Evolutionary conservation across 2,329 filamentous ascomycete genomes (phyloP).

Genomic region (Metarhizium robertsii): DNA sequence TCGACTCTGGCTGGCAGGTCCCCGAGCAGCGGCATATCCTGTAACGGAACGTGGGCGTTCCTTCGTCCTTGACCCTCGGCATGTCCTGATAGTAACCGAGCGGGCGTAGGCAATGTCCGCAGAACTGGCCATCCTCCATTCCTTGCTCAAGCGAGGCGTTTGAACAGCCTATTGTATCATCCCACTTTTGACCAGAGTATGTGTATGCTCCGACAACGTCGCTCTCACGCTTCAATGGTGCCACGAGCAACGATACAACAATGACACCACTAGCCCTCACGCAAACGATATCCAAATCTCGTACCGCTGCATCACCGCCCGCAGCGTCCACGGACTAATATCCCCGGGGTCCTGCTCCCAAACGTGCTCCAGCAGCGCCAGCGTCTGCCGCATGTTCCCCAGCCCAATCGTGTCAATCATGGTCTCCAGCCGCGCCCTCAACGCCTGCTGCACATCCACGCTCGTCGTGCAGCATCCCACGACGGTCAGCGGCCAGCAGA

Average conservation of each 20-base stretch:
- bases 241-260: no score
- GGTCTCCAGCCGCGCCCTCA: slow-evolving; percentile 22
- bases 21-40: no score
- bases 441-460: slow-evolving; percentile 23
- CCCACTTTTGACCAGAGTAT: no score
- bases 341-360: slow-evolving; percentile 25
- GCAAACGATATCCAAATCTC: slow-evolving; percentile 41
- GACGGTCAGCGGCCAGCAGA: slow-evolving; percentile 29
- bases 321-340: slow-evolving; percentile 33
- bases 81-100: no score
- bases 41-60: no score
- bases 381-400: slow-evolving; percentile 35
- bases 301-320: slow-evolving; percentile 33
- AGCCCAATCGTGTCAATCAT: slow-evolving; percentile 30
- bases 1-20: no score
- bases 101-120: no score
- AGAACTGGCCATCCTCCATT: no score
- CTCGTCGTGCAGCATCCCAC: slow-evolving; percentile 27
- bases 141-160: no score
- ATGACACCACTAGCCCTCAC: slow-evolving; percentile 11
- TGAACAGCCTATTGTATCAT: no score
- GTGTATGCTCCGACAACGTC: no score
- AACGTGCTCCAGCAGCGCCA: slow-evolving; percentile 30
- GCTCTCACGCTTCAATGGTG: not conserved
- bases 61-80: no score